Evolutionary conservation across 306 rosid genomes (phyloP), one percentile per base, ranked within the genome.

Genomic region (Mimosa bimucronata): DNA sequence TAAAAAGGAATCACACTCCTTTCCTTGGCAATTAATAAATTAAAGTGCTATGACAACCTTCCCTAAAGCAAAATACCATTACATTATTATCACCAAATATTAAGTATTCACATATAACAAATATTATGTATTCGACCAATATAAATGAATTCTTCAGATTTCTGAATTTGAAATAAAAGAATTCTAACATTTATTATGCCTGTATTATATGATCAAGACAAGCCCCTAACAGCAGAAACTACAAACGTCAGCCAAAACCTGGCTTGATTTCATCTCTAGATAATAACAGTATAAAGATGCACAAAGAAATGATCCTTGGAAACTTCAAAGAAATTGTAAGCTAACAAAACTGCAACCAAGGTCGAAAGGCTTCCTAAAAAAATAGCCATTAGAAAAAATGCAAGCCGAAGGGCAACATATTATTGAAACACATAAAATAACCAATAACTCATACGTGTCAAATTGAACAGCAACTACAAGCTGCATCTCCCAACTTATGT

Each of bases 351-450:
- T 65, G 66, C 74, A 66, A 58, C 7, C 65, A 58, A 10, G 30
- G 9, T 25, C 1, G 16, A 77, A 71, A 68, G 73, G 6, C 48
- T 62, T 79, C 74, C 66, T 50, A 28, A 21, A 80, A 23, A 46
- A 68, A 37, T 34, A n/a, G 67, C 64, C 25, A 45, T 42, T 41
- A 11, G 18, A 23, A 19, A 53, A 58, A 16, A 16, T 41, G 67
- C 53, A 80, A 31, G 77, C 70, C 37, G 77, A 84, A 52, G 31
- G 53, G 55, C 40, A 73, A 58, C 64, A 73, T 30, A 66, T 71
- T 77, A 23, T 26, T 52, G 31, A 75, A 77, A 42, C 64, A 25
- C 28, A 13, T 74, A 48, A 57, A 42, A 77, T 73, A 77, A n/a
- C 48, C 30, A 52, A 77, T 68, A 77, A 31, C 31, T 30, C 46